Evolutionary conservation across 148 eudicot genomes (phyloP), one percentile per base, ranked within the genome.

Genomic region (Drosera capensis): DNA sequence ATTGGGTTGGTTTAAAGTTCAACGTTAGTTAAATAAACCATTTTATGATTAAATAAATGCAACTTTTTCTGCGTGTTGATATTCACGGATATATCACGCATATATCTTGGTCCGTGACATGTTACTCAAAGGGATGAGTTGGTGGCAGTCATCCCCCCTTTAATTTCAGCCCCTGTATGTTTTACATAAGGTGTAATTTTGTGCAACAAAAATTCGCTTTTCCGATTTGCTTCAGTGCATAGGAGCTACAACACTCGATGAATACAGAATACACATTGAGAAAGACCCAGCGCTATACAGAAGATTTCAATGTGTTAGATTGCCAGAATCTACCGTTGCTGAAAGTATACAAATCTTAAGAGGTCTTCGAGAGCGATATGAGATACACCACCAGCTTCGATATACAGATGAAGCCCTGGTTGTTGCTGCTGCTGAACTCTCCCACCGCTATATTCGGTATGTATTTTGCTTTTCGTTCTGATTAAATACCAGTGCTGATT

Each of bases 171-270:
- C n/a, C n/a, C n/a, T n/a, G n/a, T n/a, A n/a, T n/a, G n/a, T n/a
- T n/a, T n/a, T n/a, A n/a, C n/a, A n/a, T n/a, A n/a, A n/a, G n/a
- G n/a, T n/a, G n/a, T n/a, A n/a, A n/a, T n/a, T n/a, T n/a, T n/a
- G n/a, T n/a, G n/a, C n/a, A n/a, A n/a, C 36, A 14, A 31, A 31
- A n/a, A 31, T 7, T 7, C 14, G 9, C 36, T 39, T 39, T 39
- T 3, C 42, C 42, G 0, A 18, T 9, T 36, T 18, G 7, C 28
- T 55, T 23, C 71, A 88, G 96, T n/a, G 96, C 52, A 77, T 88
- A 59, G 96, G 96, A 37, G 94, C 96, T 34, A 88, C 96, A 18
- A 88, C 96, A 19, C 92, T 83, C 3, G 96, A 83, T 58, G 96
- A 88, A 58, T 88, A 88, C 74, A 65, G 96, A 49, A 80, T 79